Evolutionary conservation across 352 stramenopile species (phyloP).

Genomic region (Paralagenidium karlingii): DNA sequence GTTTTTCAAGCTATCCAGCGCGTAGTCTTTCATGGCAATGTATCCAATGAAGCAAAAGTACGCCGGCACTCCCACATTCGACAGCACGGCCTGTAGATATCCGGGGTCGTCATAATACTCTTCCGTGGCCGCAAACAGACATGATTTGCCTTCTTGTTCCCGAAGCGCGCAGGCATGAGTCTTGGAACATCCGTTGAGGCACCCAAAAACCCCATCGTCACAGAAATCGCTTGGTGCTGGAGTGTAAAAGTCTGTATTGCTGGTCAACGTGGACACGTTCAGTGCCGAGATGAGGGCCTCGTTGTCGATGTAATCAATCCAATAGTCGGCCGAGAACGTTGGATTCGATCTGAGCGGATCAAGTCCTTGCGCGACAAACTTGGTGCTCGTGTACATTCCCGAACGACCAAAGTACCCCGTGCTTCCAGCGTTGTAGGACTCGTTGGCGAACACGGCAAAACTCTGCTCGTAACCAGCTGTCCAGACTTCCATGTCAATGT

Average conservation of each 20-base stretch:
- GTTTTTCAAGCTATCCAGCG: slow-evolving; percentile 11
- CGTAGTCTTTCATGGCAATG: slow-evolving; percentile 16
- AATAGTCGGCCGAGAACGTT: slow-evolving; percentile 30
- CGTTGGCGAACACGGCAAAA: no score
- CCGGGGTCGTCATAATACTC: slow-evolving; percentile 17
- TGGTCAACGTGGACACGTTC: slow-evolving; percentile 9
- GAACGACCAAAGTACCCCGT: slow-evolving; percentile 20
- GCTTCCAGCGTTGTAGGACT: slow-evolving; percentile 16
- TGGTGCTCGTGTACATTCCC: slow-evolving; percentile 22
- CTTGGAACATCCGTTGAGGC: slow-evolving; percentile 25
- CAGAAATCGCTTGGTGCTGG: slow-evolving; percentile 7
- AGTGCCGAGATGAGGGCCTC: slow-evolving; percentile 21
- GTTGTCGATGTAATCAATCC: slow-evolving; percentile 28
- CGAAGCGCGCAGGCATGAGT: slow-evolving; percentile 24
- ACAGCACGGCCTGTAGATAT: slow-evolving; percentile 29
- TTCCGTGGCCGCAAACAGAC: slow-evolving; percentile 31
- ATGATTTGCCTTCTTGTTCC: slow-evolving; percentile 16
- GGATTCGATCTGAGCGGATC: slow-evolving; percentile 9
- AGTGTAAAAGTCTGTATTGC: slow-evolving; percentile 10
- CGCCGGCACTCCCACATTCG: slow-evolving; percentile 29
- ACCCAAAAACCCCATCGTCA: slow-evolving; percentile 20
- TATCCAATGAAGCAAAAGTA: slow-evolving; percentile 61
- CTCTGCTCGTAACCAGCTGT: no score
- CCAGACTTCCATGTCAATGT: no score
- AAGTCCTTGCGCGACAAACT: slow-evolving; percentile 17